Evolutionary conservation across 805 yeast species (phyloP), one percentile per base, ranked within the genome.

Genomic region (Wickerhamomyces bisporus): DNA sequence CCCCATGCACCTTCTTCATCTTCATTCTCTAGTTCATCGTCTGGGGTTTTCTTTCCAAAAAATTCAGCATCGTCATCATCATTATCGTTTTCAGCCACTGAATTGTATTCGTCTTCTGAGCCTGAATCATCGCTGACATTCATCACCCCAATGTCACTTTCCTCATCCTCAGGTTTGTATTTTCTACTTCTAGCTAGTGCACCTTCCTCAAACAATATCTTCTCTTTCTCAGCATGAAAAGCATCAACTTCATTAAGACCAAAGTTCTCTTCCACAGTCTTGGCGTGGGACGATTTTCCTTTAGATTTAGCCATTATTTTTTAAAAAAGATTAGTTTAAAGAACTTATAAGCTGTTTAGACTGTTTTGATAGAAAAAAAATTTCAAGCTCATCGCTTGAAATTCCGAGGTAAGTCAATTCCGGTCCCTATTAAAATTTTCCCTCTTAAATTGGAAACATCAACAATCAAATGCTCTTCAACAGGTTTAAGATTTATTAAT

Each of bases 161-260:
- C 70, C 21, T 65, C 75, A 18, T 66, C 69, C 15, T 67, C 69
- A 15, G 62, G 74, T 40, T 68, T 64, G 3, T 60, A 62, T 6
- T 54, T 50, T 14, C 63, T 57, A 24, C 55, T 45, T 11, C 63
- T 57, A 17, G 61, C 61, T 21, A 72, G 59, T 0, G 78, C 80
- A 1, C 86, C 84, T 26, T 73, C 66, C 1, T 75, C 77, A 26
- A 80, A 60, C 34, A 80, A 50, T 10, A 79, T 54, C 51, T 74
- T 70, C 50, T 81, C 87, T 48, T 66, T 68, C 37, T 72, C 75
- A 6, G 74, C 71, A 45, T 77, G 78, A 58, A 81, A 83, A 10
- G 73, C 75, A 50, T 83, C 91, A 9, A 82, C 79, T 48, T 82
- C 89, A 55, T 78, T 77, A 23, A 74, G 53, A 1, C 77, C 84